Evolutionary conservation across 2,329 filamentous ascomycete genomes (phyloP).

Genomic region (Monilinia fructicola): DNA sequence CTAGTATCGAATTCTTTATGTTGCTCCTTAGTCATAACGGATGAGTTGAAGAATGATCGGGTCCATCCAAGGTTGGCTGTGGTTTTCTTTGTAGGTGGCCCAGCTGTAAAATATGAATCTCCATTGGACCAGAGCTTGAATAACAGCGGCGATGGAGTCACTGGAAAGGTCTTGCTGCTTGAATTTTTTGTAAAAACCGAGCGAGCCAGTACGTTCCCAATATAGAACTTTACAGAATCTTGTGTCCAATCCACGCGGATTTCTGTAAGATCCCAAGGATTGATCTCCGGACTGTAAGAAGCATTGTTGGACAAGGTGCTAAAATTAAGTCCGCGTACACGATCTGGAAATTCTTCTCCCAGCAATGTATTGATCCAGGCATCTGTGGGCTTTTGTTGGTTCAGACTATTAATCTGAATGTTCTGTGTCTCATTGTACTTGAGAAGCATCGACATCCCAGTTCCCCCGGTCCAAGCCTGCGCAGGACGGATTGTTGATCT

Average conservation of each 20-base stretch:
- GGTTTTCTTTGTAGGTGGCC: conserved; percentile 44
- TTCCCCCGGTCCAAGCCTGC: conserved; percentile 41
- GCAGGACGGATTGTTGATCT: conserved; percentile 46
- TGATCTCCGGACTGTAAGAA: conserved; percentile 9
- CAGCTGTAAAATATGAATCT: conserved; percentile 46
- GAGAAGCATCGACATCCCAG: conserved; percentile 48
- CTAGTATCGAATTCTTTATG: conserved; percentile 36
- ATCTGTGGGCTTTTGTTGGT: conserved; percentile 43
- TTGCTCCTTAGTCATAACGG: conserved; percentile 41
- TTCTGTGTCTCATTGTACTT: conserved; percentile 47
- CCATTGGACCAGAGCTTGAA: conserved; percentile 50
- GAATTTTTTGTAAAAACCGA: conserved; percentile 38
- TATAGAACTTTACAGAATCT: conserved; percentile 46
- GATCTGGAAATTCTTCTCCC: conserved; percentile 43
- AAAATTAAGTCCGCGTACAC: conserved; percentile 38
- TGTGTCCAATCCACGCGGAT: conserved; percentile 50
- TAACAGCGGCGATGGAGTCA: conserved; percentile 45
- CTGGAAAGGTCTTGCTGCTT: conserved; percentile 39
- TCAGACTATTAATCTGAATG: conserved; percentile 48
- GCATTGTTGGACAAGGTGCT: conserved; percentile 17
- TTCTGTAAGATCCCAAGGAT: conserved; percentile 44
- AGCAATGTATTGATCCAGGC: conserved; percentile 46
- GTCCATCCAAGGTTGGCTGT: conserved; percentile 47
- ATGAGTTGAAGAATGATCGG: conserved; percentile 51
- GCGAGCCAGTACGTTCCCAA: conserved; percentile 44